Evolutionary conservation across 768 basidiomycete genomes (phyloP), one percentile per base, ranked within the genome.

Genomic region (Hypsizygus marmoreus): DNA sequence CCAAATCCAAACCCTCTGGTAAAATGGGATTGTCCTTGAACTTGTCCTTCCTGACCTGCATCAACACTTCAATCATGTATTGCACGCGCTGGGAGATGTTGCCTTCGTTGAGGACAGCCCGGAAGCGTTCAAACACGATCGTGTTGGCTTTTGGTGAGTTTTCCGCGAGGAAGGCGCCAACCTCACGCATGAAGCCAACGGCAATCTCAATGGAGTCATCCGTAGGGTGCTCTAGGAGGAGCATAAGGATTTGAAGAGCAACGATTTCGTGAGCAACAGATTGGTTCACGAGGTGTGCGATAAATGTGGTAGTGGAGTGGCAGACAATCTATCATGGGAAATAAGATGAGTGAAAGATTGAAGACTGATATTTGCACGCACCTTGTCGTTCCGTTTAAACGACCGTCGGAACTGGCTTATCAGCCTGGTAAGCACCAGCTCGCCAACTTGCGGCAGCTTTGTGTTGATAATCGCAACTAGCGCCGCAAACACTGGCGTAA

Each of bases 161-260:
- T 73, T 98, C 95, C 0, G 84, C 74, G 6, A 99, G 80, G 74
- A 91, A 97, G 0, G 95, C 88, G 36, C 97, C 97, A 31, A 95
- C 94, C 75, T 99, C 97, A 16, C 94, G 88, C 73, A 91, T 95
- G 69, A 98, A 93, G 6, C 93, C 91, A 32, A 98, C 95, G 3
- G 95, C 95, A 55, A 99, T 97, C 71, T 99, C 97, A 56, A 99
- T 95, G 2, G 91, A 91, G 69, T 98, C 97, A 57, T 97, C 94
- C 0, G 97, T 97, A 0, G 97, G 95, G 2, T 89, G 84, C 61
- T 97, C 94, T 25, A 98, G 85, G 13, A 97, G 81, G n/a, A 98
- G 81, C 37, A 97, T 82, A 35, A 99, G 86, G 53, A 97, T 94
- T 70, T 98, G 87, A 16, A 99, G 84, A 2, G 93, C 91, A 48